These are phyloP conservation scores for Thraustotheca clavata DNA, from an alignment of 352 stramenopile genomes.

Conservation along the genomic window DNA sequence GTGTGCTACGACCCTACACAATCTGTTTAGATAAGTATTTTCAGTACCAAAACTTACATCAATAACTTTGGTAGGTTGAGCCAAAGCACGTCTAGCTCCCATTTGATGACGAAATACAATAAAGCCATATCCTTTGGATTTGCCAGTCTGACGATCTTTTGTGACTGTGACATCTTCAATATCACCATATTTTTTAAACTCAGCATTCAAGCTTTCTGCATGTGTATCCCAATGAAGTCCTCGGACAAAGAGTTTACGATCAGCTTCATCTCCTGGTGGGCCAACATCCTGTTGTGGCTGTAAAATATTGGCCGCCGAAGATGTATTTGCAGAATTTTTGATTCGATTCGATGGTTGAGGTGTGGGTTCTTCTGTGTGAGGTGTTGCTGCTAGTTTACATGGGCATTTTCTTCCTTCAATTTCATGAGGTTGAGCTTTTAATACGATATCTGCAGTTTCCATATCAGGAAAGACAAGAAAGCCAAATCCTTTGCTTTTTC, in stretches of 20 bases:
- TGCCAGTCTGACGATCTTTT: constrained; percentile 42
- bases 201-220: constrained; percentile 36
- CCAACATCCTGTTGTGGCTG: too few species aligned
- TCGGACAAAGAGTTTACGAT: constrained; percentile 57
- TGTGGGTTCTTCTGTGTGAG: constrained; percentile 28
- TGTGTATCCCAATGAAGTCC: constrained; percentile 48
- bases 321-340: background rate
- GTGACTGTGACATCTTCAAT: constrained; percentile 40
- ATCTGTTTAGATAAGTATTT: background rate
- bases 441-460: constrained; percentile 38
- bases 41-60: constrained; percentile 32
- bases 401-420: constrained; percentile 42
- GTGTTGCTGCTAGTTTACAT: background rate
- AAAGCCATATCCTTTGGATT: constrained; percentile 64
- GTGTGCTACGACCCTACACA: constrained; percentile 39
- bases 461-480: constrained; percentile 66
- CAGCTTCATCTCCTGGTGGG: constrained; percentile 28
- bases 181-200: constrained; percentile 61
- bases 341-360: background rate
- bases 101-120: constrained; percentile 46
- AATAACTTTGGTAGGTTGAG: constrained; percentile 53
- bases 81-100: constrained; percentile 37
- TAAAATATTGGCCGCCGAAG: background rate
- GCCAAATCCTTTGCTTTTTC: constrained; percentile 54
- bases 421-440: constrained; percentile 39